Percentiles rank a stretch among this genome's conserved stretches.
phyloP scores from a whole-genome alignment of 371 early-diverging fungal species.

The Lichtheimia hyalospora region DNA sequence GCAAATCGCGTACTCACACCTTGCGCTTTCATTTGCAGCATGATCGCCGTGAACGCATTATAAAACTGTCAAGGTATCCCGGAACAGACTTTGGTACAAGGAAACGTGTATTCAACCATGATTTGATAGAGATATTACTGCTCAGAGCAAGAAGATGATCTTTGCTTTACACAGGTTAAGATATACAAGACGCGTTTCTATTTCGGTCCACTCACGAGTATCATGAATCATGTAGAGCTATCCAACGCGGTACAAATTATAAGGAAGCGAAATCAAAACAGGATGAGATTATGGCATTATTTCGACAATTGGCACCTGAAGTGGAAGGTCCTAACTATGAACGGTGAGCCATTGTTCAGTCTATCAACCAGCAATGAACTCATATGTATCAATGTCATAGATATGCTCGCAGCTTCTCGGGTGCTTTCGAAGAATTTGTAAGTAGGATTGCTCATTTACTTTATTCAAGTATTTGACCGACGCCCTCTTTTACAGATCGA shows the following conservation, averaged over 20 bases:
- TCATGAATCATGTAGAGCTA: slow-evolving; percentile 4
- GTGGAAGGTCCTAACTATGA: slow-evolving; percentile 54
- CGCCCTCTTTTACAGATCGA: slow-evolving; percentile 56
- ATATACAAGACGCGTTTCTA: background rate
- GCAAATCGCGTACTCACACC: background rate
- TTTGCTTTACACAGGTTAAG: slow-evolving; percentile 61
- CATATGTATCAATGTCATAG: slow-evolving; percentile 8
- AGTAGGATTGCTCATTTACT: too few species aligned
- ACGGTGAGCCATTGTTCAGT: slow-evolving; percentile 12
- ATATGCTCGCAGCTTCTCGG: slow-evolving; percentile 50
- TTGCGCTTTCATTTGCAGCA: slow-evolving; percentile 27
- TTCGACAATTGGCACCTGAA: slow-evolving; percentile 46
- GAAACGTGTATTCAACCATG: background rate
- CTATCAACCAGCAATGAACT: background rate
- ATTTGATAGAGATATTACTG: slow-evolving; percentile 61
- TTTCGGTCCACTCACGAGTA: too few species aligned
- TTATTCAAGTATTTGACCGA: too few species aligned
- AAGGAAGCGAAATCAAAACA: slow-evolving; percentile 51
- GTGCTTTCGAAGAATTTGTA: slow-evolving; percentile 59
- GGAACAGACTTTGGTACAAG: background rate
- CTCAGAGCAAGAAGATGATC: slow-evolving; percentile 61
- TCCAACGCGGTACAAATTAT: slow-evolving; percentile 7
- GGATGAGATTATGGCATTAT: slow-evolving; percentile 48
- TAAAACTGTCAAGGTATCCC: slow-evolving; percentile 58
- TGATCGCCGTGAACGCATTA: slow-evolving; percentile 58